phyloP scores from a whole-genome alignment of 495 filamentous ascomycete species.

The Penicillium fimorum region DNA sequence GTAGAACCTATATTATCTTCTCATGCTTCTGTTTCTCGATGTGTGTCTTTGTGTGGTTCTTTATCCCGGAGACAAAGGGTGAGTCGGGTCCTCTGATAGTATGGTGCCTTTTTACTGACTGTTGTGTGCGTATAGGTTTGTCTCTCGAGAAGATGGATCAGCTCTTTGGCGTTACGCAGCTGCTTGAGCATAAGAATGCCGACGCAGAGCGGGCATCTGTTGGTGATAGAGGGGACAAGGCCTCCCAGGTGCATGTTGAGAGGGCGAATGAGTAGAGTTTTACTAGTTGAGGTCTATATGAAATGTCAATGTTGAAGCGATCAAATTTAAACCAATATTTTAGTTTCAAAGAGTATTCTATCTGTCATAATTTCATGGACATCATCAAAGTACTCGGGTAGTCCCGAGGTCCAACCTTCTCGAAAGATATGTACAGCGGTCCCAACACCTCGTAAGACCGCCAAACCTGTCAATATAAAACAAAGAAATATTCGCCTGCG shows the following conservation, averaged over 20 bases:
- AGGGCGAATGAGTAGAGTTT: not conserved
- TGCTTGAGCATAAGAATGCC: constrained; percentile 20
- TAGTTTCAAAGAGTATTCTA: constrained; percentile 8
- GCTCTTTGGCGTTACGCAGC: constrained; percentile 50
- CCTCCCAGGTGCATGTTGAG: constrained; percentile 14
- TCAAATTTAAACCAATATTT: not conserved
- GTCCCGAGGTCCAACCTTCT: constrained; percentile 1
- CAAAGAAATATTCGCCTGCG: constrained; percentile 14
- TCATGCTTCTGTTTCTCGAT: constrained; percentile 63
- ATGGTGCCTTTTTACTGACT: constrained; percentile 4
- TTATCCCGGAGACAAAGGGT: constrained; percentile 74
- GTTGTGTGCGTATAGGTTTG: constrained; percentile 20
- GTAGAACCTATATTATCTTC: constrained; percentile 43
- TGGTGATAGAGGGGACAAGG: constrained; percentile 11
- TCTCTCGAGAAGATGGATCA: constrained; percentile 51
- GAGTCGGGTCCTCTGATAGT: constrained; percentile 4
- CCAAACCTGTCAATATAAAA: constrained; percentile 4
- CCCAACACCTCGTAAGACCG: not conserved
- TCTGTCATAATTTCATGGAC: constrained; percentile 19
- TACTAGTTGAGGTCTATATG: not conserved
- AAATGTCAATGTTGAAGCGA: not conserved
- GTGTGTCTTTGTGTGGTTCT: constrained; percentile 68
- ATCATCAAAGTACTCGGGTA: constrained; percentile 14
- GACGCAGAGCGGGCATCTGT: constrained; percentile 19
- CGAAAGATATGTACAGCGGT: constrained; percentile 15